Percentiles rank a stretch among this genome's conserved stretches.
Conservation (phyloP, 306 rosid genomes). For the Lathyrus aphaca region DNA sequence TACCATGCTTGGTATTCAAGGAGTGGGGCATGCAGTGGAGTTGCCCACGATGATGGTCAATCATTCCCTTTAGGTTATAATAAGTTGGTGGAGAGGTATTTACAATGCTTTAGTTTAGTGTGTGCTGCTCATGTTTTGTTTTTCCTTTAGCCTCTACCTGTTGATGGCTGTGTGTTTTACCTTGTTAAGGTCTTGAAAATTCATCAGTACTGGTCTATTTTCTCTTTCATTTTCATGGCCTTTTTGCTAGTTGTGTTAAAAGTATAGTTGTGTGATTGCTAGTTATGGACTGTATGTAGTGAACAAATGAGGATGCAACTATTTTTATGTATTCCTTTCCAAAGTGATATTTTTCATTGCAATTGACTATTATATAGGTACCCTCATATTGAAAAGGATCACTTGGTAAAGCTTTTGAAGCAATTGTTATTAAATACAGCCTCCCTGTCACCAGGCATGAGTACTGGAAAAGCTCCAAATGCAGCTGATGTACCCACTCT, state of each 20-base stretch:
- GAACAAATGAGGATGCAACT: slow-evolving; percentile 29
- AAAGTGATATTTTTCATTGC: slow-evolving; percentile 29
- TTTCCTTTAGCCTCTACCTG: slow-evolving; percentile 3
- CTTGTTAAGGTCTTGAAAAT: slow-evolving; percentile 28
- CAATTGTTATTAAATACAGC: slow-evolving; percentile 66
- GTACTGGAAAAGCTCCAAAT: slow-evolving; percentile 71
- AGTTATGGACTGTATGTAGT: slow-evolving; percentile 12
- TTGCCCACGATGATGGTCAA: slow-evolving; percentile 74
- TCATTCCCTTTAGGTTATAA: slow-evolving; percentile 83
- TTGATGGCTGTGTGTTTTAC: slow-evolving; percentile 12
- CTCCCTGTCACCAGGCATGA: slow-evolving; percentile 59
- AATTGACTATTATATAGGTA: slow-evolving; percentile 59
- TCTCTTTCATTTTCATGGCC: slow-evolving; percentile 28
- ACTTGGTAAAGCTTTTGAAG: slow-evolving; percentile 91
- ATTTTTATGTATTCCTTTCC: slow-evolving; percentile 19
- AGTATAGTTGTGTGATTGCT: background rate
- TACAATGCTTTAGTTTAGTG: slow-evolving; percentile 15
- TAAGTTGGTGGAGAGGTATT: slow-evolving; percentile 82
- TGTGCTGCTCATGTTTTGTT: background rate
- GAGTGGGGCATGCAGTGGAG: slow-evolving; percentile 63
- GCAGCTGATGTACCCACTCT: slow-evolving; percentile 99
- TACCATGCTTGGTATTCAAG: slow-evolving; percentile 98
- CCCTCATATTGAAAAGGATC: slow-evolving; percentile 86
- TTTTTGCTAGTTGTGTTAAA: slow-evolving; percentile 28
- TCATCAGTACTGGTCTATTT: slow-evolving; percentile 9